phyloP scores from a whole-genome alignment of 1,284 basidiomycete genomes.

The Gomphus bonarii region DNA sequence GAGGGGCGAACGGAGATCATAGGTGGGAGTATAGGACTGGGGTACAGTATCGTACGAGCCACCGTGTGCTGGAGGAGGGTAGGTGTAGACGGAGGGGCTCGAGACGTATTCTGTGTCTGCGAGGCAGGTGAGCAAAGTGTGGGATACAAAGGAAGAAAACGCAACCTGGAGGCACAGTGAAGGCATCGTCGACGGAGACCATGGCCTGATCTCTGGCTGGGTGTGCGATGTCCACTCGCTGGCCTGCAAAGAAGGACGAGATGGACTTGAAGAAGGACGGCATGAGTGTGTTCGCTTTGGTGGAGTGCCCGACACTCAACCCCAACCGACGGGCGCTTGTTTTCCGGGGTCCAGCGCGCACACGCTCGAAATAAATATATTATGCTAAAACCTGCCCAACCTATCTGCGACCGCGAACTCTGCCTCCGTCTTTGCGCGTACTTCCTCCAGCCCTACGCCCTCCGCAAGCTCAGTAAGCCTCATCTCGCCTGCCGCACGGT shows the following conservation, averaged over 20 bases:
- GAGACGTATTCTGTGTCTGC: slow-evolving; percentile 5
- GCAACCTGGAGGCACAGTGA: slow-evolving; percentile 15
- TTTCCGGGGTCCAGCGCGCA: background rate
- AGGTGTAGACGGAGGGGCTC: slow-evolving; percentile 14
- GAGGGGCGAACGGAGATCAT: slow-evolving; percentile 1
- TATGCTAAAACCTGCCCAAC: slow-evolving; percentile 22
- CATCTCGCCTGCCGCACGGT: slow-evolving; percentile 64
- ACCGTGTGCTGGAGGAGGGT: slow-evolving; percentile 13
- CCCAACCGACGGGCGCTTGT: background rate
- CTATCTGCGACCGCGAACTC: slow-evolving; percentile 53
- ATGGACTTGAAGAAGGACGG: slow-evolving; percentile 9
- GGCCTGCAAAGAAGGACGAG: slow-evolving; percentile 1
- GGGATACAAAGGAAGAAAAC: background rate
- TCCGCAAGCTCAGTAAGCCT: slow-evolving; percentile 76
- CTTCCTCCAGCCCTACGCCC: slow-evolving; percentile 76
- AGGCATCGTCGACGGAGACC: slow-evolving; percentile 17
- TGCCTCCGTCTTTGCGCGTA: slow-evolving; percentile 76
- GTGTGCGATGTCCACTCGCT: background rate
- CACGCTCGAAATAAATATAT: background rate
- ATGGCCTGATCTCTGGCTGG: slow-evolving; percentile 15
- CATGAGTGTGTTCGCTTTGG: background rate
- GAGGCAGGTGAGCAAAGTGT: background rate
- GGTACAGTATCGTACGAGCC: slow-evolving; percentile 16
- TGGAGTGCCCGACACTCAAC: background rate
- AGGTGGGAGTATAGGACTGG: slow-evolving; percentile 3